These are phyloP conservation scores for apple (Malus domestica) DNA, from an alignment of 306 rosid species.

Conservation along the genomic window DNA sequence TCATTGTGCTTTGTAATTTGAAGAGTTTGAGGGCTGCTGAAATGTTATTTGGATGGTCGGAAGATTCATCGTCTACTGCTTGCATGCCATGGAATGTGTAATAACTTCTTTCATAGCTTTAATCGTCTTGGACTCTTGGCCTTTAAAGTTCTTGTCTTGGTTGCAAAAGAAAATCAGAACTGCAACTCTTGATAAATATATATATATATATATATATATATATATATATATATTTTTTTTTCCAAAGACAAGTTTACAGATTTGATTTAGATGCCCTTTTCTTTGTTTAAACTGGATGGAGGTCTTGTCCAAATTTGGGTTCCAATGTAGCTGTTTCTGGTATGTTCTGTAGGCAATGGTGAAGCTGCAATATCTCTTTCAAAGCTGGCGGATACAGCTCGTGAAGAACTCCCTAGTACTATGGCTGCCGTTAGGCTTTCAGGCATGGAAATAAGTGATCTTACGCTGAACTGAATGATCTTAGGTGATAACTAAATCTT, in stretches of 20 bases:
- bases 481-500: conserved; percentile 48
- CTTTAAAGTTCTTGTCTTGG: background rate
- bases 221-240: too few species aligned
- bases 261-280: background rate
- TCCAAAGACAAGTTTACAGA: background rate
- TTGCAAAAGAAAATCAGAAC: background rate
- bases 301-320: background rate
- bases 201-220: too few species aligned
- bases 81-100: background rate
- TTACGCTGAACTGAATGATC: conserved; percentile 58
- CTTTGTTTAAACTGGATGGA: background rate
- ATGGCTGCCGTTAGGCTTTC: conserved; percentile 97
- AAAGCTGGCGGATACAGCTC: conserved; percentile 87
- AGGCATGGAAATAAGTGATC: conserved; percentile 96
- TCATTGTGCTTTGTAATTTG: conserved; percentile 18
- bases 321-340: background rate
- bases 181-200: background rate
- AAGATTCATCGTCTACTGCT: background rate
- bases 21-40: background rate
- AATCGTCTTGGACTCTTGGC: background rate
- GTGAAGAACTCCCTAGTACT: conserved; percentile 92
- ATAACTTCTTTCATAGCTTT: background rate
- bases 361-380: conserved; percentile 84
- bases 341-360: conserved; percentile 61
- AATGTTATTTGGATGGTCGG: background rate